Evolutionary conservation across 768 basidiomycete species (phyloP).

Genomic region (Tephrocybe sp.): DNA sequence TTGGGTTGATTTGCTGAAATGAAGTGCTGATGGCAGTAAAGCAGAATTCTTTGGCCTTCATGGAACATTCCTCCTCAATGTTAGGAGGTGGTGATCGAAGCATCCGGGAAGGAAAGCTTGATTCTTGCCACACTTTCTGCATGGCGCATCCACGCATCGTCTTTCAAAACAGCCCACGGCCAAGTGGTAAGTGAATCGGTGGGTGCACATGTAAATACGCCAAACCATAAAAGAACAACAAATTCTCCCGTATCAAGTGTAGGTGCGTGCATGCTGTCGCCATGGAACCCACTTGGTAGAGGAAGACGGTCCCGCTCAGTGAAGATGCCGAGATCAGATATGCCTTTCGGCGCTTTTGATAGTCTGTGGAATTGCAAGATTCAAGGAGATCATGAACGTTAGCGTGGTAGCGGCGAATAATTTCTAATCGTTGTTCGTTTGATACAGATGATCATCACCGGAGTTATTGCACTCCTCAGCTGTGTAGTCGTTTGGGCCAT

Average conservation of each 20-base stretch:
- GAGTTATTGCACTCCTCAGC: slow-evolving; percentile 24
- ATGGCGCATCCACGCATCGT: slow-evolving; percentile 33
- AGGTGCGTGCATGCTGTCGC: background rate
- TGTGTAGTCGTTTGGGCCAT: slow-evolving; percentile 30
- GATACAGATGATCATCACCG: too few species aligned
- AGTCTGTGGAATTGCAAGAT: slow-evolving; percentile 18
- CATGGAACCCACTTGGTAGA: background rate
- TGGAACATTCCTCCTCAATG: slow-evolving; percentile 32
- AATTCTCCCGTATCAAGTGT: background rate
- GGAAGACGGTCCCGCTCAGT: background rate
- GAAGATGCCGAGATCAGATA: background rate
- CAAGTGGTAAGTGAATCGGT: slow-evolving; percentile 21
- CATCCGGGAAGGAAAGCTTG: slow-evolving; percentile 28
- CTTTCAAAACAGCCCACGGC: slow-evolving; percentile 31
- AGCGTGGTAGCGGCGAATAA: slow-evolving; percentile 16
- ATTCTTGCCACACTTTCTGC: slow-evolving; percentile 18
- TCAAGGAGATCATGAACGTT: slow-evolving; percentile 10
- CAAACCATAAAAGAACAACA: slow-evolving; percentile 25
- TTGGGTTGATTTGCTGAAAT: too few species aligned
- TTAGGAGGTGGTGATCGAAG: slow-evolving; percentile 27
- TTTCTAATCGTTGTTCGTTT: too few species aligned
- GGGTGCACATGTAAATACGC: slow-evolving; percentile 20
- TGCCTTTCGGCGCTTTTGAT: slow-evolving; percentile 11
- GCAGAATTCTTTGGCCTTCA: slow-evolving; percentile 40
- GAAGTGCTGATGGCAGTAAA: slow-evolving; percentile 30